Evolutionary conservation across 2,329 filamentous ascomycete genomes (phyloP), one percentile per base, ranked within the genome.

Genomic region (Pestalotiopsis sp.): DNA sequence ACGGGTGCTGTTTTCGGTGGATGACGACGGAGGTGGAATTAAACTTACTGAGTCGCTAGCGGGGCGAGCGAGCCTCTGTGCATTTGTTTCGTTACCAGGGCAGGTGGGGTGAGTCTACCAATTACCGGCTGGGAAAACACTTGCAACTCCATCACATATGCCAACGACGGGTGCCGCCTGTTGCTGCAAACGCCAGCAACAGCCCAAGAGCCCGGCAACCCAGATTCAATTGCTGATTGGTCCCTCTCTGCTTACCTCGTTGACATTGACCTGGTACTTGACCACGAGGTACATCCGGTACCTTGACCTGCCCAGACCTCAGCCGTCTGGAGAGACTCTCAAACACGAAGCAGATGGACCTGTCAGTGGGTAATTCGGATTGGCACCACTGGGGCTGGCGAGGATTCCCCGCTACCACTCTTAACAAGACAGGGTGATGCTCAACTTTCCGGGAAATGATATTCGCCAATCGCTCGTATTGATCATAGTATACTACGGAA

Each of bases 31-130:
- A 49, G 61, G 61, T 64, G 59, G 59, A 62, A 62, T 62, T 62
- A 62, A 62, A 62, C 59, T 62, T 38, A 36, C 31, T 39, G 59
- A 62, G 59, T 62, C 59, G 59, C 59, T 62, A 62, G 59, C 31
- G 27, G n/a, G 59, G 25, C 14, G 27, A 27, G 13, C 36, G 59
- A 27, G 36, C 38, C 36, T 62, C 13, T 17, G 31, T 14, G 59
- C 59, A 36, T 36, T 36, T 59, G 57, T 27, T 59, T 59, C 27
- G 57, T 27, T 59, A 27, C 57, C 57, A 27, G 61, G 59, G 59
- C 17, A 20, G 31, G 27, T 36, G 59, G 59, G 59, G 59, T 62
- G 59, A n/a, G n/a, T 39, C 59, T 62, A 62, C 59, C 14, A 62
- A 62, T 52, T 52, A 52, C 45, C 45, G 45, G 17, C 14, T 9